A percentile compares a stretch with the other conserved stretches of the same genome.
These are phyloP conservation scores for Firmiana major DNA, from an alignment of 345 rosid species.

Conservation along the genomic window DNA sequence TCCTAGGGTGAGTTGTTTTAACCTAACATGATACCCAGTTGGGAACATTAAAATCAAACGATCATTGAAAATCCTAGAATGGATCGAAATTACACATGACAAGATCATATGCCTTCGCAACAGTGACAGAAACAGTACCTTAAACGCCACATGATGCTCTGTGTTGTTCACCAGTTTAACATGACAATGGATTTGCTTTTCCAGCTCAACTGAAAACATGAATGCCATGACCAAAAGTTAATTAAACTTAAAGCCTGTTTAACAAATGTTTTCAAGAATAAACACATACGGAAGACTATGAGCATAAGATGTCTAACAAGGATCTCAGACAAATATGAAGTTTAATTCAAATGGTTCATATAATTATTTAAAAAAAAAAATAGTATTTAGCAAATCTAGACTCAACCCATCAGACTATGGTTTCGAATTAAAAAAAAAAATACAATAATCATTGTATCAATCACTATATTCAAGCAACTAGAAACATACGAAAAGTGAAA, in stretches of 20 bases:
- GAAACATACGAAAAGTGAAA: background rate
- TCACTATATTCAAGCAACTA: background rate
- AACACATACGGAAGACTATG: too few relatives aligned
- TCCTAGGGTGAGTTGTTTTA: constrained; percentile 92
- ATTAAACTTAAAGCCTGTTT: background rate
- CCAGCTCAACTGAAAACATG: constrained; percentile 55
- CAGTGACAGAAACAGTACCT: constrained; percentile 38
- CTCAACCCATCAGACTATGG: too few relatives aligned
- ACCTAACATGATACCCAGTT: constrained; percentile 42
- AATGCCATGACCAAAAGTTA: background rate
- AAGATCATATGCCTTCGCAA: background rate
- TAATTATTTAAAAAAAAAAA: too few relatives aligned
- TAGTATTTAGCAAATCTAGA: too few relatives aligned
- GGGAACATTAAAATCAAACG: background rate
- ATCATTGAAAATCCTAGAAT: background rate
- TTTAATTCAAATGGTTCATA: too few relatives aligned
- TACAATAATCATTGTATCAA: too few relatives aligned
- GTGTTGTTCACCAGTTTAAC: constrained; percentile 72
- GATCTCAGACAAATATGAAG: too few relatives aligned
- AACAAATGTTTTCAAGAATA: background rate
- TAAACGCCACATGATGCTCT: constrained; percentile 70
- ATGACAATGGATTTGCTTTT: constrained; percentile 58
- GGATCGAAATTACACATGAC: background rate
- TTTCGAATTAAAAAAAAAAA: too few relatives aligned
- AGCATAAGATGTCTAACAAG: too few relatives aligned